Conservation (phyloP, 2,329 filamentous ascomycete species). For the Huntiella moniliformis region DNA sequence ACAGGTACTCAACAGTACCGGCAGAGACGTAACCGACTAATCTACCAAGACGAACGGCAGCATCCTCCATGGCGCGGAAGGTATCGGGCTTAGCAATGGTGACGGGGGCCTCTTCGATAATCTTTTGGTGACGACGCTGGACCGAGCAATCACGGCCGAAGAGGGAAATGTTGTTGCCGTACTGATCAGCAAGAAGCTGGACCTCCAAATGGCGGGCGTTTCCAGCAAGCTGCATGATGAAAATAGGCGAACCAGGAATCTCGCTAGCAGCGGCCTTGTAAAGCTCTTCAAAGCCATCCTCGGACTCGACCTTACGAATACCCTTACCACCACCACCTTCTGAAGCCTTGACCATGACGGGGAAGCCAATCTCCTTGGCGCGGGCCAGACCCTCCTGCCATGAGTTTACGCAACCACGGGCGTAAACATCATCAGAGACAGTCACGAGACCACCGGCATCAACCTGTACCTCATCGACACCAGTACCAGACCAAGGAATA, state of each 20-base stretch:
- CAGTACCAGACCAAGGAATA: constrained; percentile 97
- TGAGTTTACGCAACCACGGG: constrained; percentile 75
- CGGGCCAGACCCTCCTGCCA: constrained; percentile 78
- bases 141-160: constrained; percentile 98
- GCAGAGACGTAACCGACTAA: constrained; percentile 97
- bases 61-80: constrained; percentile 92
- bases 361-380: constrained; percentile 85
- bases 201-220: constrained; percentile 95
- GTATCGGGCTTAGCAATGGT: constrained; percentile 80
- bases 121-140: constrained; percentile 96
- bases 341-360: constrained; percentile 99
- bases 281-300: constrained; percentile 66
- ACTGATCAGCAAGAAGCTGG: constrained; percentile 92
- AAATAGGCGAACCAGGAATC: constrained; percentile 96
- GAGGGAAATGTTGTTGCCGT: constrained; percentile 97
- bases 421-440: constrained; percentile 68
- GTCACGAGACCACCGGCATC: constrained; percentile 80
- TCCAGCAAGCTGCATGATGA: constrained; percentile 98
- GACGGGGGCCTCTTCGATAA: constrained; percentile 96
- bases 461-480: constrained; percentile 62
- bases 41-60: constrained; percentile 79
- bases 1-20: constrained; percentile 96
- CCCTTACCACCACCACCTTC: constrained; percentile 98
- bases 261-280: constrained; percentile 95
- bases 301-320: constrained; percentile 81